phyloP scores from a whole-genome alignment of 1,284 basidiomycete genomes.

The Melampsora americana region DNA sequence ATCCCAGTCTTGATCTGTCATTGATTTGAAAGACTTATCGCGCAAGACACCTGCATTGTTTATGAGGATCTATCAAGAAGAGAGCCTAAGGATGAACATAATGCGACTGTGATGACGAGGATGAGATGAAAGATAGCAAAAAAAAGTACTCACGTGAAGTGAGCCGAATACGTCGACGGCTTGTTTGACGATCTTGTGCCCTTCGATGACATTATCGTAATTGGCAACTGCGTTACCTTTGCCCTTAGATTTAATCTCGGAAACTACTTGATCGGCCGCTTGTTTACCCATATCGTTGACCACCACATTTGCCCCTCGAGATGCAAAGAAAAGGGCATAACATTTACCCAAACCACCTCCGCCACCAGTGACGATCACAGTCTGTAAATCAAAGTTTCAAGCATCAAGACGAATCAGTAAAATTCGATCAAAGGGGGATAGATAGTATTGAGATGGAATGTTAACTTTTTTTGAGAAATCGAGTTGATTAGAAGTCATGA shows the following conservation, averaged over 20 bases:
- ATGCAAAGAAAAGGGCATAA: conserved; percentile 84
- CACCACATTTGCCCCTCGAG: conserved; percentile 86
- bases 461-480: no score
- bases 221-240: conserved; percentile 71
- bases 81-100: neutral
- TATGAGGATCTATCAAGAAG: conserved; percentile 56
- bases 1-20: conserved; percentile 61
- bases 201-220: conserved; percentile 83
- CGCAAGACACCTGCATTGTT: conserved; percentile 72
- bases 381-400: no score
- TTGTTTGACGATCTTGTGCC: conserved; percentile 72
- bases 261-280: conserved; percentile 87
- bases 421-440: no score
- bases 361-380: conserved; percentile 90
- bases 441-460: no score
- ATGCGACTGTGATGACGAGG: neutral
- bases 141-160: conserved; percentile 69
- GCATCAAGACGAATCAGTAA: no score
- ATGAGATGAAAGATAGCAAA: no score
- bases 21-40: conserved; percentile 59
- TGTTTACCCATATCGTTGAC: conserved; percentile 89
- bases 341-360: conserved; percentile 89
- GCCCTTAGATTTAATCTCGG: conserved; percentile 83
- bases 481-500: no score
- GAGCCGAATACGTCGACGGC: conserved; percentile 82